These are phyloP conservation scores for Glarea lozoyensis DNA, from an alignment of 495 filamentous ascomycete genomes.

Conservation along the genomic window DNA sequence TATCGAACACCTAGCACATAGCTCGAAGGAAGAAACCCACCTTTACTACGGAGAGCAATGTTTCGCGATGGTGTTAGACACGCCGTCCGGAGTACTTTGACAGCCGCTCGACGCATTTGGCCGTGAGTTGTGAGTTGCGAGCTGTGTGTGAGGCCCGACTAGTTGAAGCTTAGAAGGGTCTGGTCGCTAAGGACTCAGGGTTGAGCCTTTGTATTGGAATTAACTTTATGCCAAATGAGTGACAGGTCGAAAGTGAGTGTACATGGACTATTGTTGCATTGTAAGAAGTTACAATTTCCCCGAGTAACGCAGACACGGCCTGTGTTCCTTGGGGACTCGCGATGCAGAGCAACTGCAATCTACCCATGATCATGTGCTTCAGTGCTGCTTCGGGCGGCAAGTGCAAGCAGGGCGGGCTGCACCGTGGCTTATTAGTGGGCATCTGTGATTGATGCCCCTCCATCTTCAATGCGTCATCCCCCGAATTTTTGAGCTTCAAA, in stretches of 20 bases:
- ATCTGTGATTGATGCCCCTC: too few species aligned
- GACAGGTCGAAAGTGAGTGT: not conserved
- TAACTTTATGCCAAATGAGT: not conserved
- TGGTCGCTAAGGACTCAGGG: too few species aligned
- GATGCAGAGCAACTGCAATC: too few species aligned
- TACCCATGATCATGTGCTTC: not conserved
- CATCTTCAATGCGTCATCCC: constrained; percentile 17
- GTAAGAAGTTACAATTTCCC: not conserved
- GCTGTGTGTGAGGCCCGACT: constrained; percentile 7
- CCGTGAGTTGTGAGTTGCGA: constrained; percentile 6
- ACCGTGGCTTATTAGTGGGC: too few species aligned
- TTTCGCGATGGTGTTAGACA: constrained; percentile 48
- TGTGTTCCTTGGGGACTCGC: too few species aligned
- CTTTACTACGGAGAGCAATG: constrained; percentile 27
- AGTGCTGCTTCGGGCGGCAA: too few species aligned
- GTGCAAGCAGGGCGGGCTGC: too few species aligned
- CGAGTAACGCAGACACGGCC: not conserved
- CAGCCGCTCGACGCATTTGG: constrained; percentile 57
- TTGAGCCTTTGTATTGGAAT: too few species aligned
- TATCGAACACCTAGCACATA: constrained; percentile 35
- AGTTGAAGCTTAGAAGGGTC: not conserved
- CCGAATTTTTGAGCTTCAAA: constrained; percentile 1
- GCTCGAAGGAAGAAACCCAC: constrained; percentile 34
- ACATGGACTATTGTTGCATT: not conserved
- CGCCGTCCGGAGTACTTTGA: constrained; percentile 53